Base-by-base conservation (phyloP, 345 rosid species). In the Hirschfeldia incana region DNA sequence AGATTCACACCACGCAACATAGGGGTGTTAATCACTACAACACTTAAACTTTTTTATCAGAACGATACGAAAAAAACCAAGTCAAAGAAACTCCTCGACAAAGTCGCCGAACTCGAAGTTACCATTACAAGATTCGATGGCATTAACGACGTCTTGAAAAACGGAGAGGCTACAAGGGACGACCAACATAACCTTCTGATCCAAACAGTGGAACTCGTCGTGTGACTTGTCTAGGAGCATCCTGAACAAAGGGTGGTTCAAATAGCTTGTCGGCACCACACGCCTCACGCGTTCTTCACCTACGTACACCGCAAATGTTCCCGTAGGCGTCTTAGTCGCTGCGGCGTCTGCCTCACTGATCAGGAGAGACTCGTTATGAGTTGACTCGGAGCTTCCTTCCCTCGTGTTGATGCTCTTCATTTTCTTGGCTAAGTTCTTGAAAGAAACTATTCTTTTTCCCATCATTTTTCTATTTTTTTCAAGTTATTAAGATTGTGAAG, bases 371-470 rank as follows among this genome's bases (percentile, higher is more conserved):
- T 91, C 88, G 7, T 81, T 73, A 0, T 84, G 85, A 30, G 76
- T 58, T 78, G 77, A 65, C 73, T 78, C 77, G 1, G 88, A 75
- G 37, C 74, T 78, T 64, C 77, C 65, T 7, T 33, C 27, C 16
- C 51, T 70, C 28, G 83, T 79, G 30, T 85, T 78, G 63, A 71
- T 87, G 8, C 69, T 88, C 81, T 85, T 92, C 80, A 87, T 88
- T 74, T 87, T 94, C 88, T 83, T 91, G 28, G 95, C 94, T 36
- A 94, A 82, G 28, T 89, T 92, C 90, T 89, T 92, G 83, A 94
- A 88, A 0, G 93, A 88, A 32, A 65, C 85, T 78, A 91, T 89
- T 84, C 89, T 89, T 77, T 87, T 89, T 1, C 94, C 87, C 29
- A 92, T 32, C 92, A 94, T 89, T 66, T 83, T 36, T 16, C 2